Base-by-base conservation (phyloP, 176 grass and related monocot species). In the Carex pumila region DNA sequence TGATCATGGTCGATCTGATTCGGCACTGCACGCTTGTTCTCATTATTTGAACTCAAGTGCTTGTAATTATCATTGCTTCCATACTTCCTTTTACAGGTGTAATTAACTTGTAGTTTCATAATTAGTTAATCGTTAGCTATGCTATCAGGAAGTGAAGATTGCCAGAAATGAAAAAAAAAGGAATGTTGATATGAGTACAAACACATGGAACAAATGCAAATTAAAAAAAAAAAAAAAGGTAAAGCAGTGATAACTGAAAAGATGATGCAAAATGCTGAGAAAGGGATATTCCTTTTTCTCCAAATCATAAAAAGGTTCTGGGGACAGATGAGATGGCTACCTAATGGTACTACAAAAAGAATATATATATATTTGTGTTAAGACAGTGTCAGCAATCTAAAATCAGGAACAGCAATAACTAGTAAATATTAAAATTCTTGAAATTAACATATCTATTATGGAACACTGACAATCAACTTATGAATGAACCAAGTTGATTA, bases 201-300 rank as follows among this genome's bases (percentile, higher is more conserved):
- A 76, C 12, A 7, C 1, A 74, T 2, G 22, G 6, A 76, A 76
- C 72, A 76, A 76, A 55, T 76, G 22, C 6, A 12, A 70, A 9
- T 25, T 52, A 29, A 74, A 0, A 25, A 29, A 54, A 32, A 25
- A 29, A 74, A 0, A 25, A 29, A 54, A 32, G 50, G 15, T 39
- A 14, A 17, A 30, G 22, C 25, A 12, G 71, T 75, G 70, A 74
- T 11, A 52, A 74, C 70, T 74, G 70, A 22, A 50, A 70, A 74
- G 70, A 74, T 50, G 70, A 25, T 74, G 70, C n/a, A 50, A 74
- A 74, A 74, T 18, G 70, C 70, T 52, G 70, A 52, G 70, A 50
- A 74, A 50, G n/a, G 12, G 70, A 73, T 73, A 50, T 72, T 72
- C 18, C 41, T 52, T 9, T 18, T 73, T 49, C 43, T 52, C 22